A percentile compares a stretch with the other conserved stretches of the same genome.
Conservation (phyloP, 2,329 filamentous ascomycete species). For the Fusarium sarcochroum region DNA sequence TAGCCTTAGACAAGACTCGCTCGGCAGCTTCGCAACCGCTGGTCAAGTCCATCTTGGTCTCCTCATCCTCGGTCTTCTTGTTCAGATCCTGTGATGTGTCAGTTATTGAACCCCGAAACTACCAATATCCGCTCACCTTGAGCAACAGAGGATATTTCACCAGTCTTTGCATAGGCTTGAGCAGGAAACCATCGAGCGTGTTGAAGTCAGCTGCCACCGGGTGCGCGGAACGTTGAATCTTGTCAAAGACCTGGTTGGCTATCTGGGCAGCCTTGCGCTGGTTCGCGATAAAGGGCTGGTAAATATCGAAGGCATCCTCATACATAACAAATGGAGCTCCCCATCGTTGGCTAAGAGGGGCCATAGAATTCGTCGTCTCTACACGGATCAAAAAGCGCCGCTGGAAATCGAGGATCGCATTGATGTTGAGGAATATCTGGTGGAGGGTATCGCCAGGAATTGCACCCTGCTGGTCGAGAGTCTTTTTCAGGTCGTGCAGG, state of each 20-base stretch:
- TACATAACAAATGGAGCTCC: slow-evolving; percentile 90
- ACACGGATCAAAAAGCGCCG: slow-evolving; percentile 94
- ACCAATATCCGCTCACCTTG: slow-evolving; percentile 68
- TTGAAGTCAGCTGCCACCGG: slow-evolving; percentile 89
- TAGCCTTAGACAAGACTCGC: slow-evolving; percentile 85
- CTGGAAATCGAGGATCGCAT: slow-evolving; percentile 94
- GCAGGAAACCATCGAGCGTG: slow-evolving; percentile 89
- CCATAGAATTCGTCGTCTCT: slow-evolving; percentile 92
- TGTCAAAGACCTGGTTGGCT: slow-evolving; percentile 89
- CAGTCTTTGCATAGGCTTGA: slow-evolving; percentile 96
- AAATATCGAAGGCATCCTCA: slow-evolving; percentile 90
- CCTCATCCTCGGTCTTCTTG: slow-evolving; percentile 85
- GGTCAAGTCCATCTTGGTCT: slow-evolving; percentile 78
- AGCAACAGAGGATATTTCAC: slow-evolving; percentile 95
- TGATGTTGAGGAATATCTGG: slow-evolving; percentile 96
- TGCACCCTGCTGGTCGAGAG: slow-evolving; percentile 87
- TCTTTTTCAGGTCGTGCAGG: slow-evolving; percentile 90
- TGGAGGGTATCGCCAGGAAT: slow-evolving; percentile 92
- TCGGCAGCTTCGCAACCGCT: slow-evolving; percentile 86
- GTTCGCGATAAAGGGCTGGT: slow-evolving; percentile 97
- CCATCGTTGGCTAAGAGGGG: slow-evolving; percentile 86
- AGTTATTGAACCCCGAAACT: slow-evolving; percentile 33
- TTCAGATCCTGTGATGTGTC: slow-evolving; percentile 77
- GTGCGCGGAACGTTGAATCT: slow-evolving; percentile 81
- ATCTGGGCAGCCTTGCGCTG: slow-evolving; percentile 90